Evolutionary conservation across 164 flowering plant genomes (phyloP), one percentile per base, ranked within the genome.

Genomic region (Kalanchoe fedtschenkoi): DNA sequence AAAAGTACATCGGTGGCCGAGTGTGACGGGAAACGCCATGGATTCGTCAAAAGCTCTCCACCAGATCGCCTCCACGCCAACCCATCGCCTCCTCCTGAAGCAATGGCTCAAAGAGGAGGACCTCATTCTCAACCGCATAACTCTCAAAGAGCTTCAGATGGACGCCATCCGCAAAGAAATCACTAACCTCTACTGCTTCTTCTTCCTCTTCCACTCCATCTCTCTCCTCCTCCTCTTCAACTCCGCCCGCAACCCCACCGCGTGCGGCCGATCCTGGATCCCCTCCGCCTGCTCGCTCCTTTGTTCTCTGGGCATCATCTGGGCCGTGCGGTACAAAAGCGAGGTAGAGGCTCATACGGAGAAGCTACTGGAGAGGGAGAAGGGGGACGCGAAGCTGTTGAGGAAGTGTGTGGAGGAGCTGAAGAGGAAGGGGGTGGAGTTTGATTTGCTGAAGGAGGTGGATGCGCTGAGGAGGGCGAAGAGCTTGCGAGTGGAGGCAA

Each of bases 101-200:
- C 97, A 89, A 73, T 89, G 97, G 97, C 84, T 89, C 43, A 89
- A 90, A 71, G 97, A 90, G 61, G 92, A 90, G 67, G 97, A 93
- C 37, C 88, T 90, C 6, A 88, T 90, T 75, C 80, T 83, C 63
- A 68, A 72, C 67, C 71, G 99, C n/a, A 66, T 82, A 67, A 58
- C 92, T 13, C 77, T 75, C 58, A 93, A 90, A 70, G 99, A 90
- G 62, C 75, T 79, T 64, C 97, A 88, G 64, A 78, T 93, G 75
- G 99, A 90, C 37, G 69, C 83, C 0, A 70, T 82, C 55, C 88
- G 92, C 0, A 80, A 77, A 29, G 91, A 93, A 58, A 72, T 87
- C 74, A 87, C 98, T 2, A 82, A 75, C 17, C 89, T 91, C 71
- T 83, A 82, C 89, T 81, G 87, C 66, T 72, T 85, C 78, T 88